A percentile compares a stretch with the other conserved stretches of the same genome.
phyloP scores from a whole-genome alignment of 768 basidiomycete genomes.

The Hysterangium stoloniferum region DNA sequence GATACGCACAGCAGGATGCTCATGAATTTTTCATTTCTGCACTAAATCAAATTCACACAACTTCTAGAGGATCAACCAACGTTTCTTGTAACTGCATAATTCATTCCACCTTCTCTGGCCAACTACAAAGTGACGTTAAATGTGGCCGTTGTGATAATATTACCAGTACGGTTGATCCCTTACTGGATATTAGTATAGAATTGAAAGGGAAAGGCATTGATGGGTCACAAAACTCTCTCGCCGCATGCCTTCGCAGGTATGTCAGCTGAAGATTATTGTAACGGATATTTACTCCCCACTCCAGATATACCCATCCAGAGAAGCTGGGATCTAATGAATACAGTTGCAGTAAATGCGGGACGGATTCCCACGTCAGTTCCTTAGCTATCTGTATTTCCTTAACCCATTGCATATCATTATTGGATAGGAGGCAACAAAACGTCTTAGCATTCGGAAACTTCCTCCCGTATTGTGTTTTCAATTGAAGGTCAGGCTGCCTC shows the following conservation, averaged over 20 bases:
- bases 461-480: slow-evolving; percentile 91
- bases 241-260: slow-evolving; percentile 67
- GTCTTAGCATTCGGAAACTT: slow-evolving; percentile 74
- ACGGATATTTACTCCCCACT: slow-evolving; percentile 1
- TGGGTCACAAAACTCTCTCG: slow-evolving; percentile 53
- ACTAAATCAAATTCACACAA: slow-evolving; percentile 81
- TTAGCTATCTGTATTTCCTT: slow-evolving; percentile 3
- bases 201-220: slow-evolving; percentile 50
- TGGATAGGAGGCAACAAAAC: slow-evolving; percentile 68
- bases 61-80: slow-evolving; percentile 65
- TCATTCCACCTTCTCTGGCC: slow-evolving; percentile 83
- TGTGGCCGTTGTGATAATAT: slow-evolving; percentile 79
- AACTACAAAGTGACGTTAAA: slow-evolving; percentile 80
- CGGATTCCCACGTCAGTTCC: slow-evolving; percentile 48
- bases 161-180: slow-evolving; percentile 78
- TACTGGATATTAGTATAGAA: slow-evolving; percentile 87
- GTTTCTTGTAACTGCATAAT: slow-evolving; percentile 85
- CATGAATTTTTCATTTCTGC: slow-evolving; percentile 82
- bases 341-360: slow-evolving; percentile 75
- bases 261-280: slow-evolving; percentile 14
- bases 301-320: slow-evolving; percentile 80
- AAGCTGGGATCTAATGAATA: slow-evolving; percentile 78
- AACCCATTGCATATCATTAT: slow-evolving; percentile 8
- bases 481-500: slow-evolving; percentile 61
- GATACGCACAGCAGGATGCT: slow-evolving; percentile 92